Conservation (phyloP, 768 basidiomycete species). For the Amanita brunnescens region DNA sequence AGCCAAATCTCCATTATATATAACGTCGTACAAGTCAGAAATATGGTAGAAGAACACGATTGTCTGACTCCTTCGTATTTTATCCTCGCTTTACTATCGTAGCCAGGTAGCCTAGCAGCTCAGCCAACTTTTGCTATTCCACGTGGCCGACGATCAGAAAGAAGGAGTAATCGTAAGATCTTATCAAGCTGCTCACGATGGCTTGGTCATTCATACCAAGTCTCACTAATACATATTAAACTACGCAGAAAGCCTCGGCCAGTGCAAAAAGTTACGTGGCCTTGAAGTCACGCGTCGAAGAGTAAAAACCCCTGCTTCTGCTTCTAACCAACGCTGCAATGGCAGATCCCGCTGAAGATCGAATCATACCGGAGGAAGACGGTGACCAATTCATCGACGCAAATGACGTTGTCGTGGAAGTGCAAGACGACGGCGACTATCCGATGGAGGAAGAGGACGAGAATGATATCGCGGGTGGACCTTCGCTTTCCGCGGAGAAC, state of each 20-base stretch:
- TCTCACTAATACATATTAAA: no score
- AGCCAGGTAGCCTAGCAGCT: background rate
- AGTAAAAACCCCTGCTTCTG: no score
- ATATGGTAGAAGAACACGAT: no score
- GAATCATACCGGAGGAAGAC: slow-evolving; percentile 37
- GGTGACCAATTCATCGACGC: slow-evolving; percentile 54
- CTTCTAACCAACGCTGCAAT: no score
- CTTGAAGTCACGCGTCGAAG: no score
- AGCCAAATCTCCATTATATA: no score
- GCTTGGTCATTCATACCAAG: background rate
- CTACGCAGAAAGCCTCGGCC: no score
- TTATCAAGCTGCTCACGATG: slow-evolving; percentile 2
- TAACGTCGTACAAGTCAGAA: no score
- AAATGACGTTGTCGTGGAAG: slow-evolving; percentile 58
- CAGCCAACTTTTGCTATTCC: background rate
- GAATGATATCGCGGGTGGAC: slow-evolving; percentile 32
- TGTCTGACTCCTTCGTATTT: no score
- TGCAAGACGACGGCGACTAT: slow-evolving; percentile 55
- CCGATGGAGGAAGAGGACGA: slow-evolving; percentile 71
- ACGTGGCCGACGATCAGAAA: background rate
- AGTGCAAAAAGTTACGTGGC: no score
- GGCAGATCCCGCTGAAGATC: slow-evolving; percentile 20
- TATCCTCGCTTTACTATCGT: no score
- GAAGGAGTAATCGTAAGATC: background rate
- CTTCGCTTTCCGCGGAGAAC: slow-evolving; percentile 37